phyloP scores from a whole-genome alignment of 2,329 filamentous ascomycete species.

The Pyrenophora seminiperda region DNA sequence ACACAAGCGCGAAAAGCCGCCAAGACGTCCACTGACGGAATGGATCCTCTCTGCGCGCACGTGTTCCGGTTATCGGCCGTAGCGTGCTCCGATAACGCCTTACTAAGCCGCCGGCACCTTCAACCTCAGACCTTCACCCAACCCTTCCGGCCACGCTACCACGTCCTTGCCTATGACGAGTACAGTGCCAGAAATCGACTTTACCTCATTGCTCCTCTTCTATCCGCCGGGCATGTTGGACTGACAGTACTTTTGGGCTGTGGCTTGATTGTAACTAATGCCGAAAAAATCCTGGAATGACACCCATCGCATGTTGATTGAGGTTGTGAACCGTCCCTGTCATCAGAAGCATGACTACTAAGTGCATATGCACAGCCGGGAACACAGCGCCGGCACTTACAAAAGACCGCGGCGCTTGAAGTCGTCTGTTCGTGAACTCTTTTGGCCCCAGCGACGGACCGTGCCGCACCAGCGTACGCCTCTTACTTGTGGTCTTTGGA shows the following conservation, averaged over 20 bases:
- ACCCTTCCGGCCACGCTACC: background rate
- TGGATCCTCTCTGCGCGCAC: conserved; percentile 10
- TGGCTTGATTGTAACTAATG: no score
- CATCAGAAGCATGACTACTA: no score
- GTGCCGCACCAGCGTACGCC: background rate
- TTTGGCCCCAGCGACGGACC: background rate
- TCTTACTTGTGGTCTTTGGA: no score
- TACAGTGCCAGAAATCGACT: background rate
- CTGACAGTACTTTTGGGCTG: background rate
- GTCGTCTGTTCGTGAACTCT: background rate
- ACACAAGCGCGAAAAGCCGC: conserved; percentile 21
- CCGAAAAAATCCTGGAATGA: background rate
- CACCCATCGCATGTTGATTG: conserved; percentile 1
- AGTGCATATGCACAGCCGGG: no score
- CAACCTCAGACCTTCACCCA: no score
- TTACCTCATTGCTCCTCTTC: background rate
- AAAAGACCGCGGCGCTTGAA: no score
- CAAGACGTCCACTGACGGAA: conserved; percentile 29
- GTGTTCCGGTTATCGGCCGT: conserved; percentile 16
- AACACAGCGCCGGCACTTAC: no score
- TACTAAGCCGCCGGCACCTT: conserved; percentile 3
- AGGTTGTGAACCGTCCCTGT: background rate
- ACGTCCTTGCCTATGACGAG: background rate
- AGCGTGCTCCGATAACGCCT: conserved; percentile 9
- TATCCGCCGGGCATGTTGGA: background rate